Evolutionary conservation across 257 asterid genomes (phyloP), one percentile per base, ranked within the genome.

Genomic region (Primulina huaijiensis): DNA sequence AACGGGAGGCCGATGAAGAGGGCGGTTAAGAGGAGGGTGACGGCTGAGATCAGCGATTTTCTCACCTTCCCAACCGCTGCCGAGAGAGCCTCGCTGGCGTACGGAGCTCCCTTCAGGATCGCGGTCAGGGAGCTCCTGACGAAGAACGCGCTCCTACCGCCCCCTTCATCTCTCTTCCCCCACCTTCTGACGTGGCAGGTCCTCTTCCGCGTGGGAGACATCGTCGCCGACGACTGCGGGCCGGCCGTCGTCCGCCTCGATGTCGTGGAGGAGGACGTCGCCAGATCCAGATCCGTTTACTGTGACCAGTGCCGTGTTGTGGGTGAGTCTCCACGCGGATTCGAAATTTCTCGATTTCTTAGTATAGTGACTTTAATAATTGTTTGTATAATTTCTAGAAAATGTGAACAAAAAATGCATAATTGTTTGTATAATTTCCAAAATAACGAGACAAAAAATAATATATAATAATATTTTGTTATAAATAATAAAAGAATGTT

Each of bases 241-340:
- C 90, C 92, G 16, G 86, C 90, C 73, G 79, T 83, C 63, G 92
- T 90, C 65, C 81, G 83, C 74, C 83, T 90, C 5, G 96, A 93
- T 76, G 88, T 93, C 63, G 89, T 93, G 67, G 98, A 93, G 77
- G 98, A 93, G 82, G 97, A 93, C 60, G 98, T 93, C 11, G 77
- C 86, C 57, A 90, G 97, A 86, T 88, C 96, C 83, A 88, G 93
- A 83, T 86, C 95, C 64, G 79, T 89, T 65, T 93, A 93, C 70
- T 93, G 98, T 78, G 98, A 93, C 87, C 98, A 90, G 84, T 93
- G 98, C 75, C 93, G 96, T 53, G 98, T 93, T 69, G 98, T 93
- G 62, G 98, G 98, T 92, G 92, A 92, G 97, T 90, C 80, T 69
- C 72, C 38, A 62, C 78, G 21, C 79, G 71, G 82, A 80, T 64